Evolutionary conservation across 352 stramenopile genomes (phyloP).

Genomic region (Saprolegnia parasitica): DNA sequence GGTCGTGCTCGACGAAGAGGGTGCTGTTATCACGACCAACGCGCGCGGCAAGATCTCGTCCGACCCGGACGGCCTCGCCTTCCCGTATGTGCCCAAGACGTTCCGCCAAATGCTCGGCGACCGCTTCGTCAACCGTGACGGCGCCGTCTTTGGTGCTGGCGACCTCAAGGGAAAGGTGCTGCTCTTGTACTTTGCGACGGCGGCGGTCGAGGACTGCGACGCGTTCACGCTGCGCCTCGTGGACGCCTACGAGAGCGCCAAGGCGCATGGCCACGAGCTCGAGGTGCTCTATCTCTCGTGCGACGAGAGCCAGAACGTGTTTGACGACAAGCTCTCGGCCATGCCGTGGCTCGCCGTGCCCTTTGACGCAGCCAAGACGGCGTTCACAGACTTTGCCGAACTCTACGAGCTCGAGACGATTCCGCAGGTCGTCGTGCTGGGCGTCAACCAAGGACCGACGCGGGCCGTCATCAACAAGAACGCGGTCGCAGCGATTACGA

Average conservation of each 20-base stretch:
- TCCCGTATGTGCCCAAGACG: conserved; percentile 19
- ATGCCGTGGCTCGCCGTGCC: conserved; percentile 26
- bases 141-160: not conserved
- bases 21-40: conserved; percentile 70
- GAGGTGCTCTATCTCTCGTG: conserved; percentile 7
- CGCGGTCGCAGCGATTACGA: not conserved
- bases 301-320: not conserved
- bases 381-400: conserved; percentile 6
- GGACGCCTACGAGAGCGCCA: conserved; percentile 48
- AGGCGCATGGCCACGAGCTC: not conserved
- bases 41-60: conserved; percentile 66
- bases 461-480: conserved; percentile 23
- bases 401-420: conserved; percentile 19
- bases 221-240: conserved; percentile 60
- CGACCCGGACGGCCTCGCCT: not conserved
- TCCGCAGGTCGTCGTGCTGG: conserved; percentile 21
- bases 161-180: conserved; percentile 35
- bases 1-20: conserved; percentile 81
- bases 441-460: conserved; percentile 4
- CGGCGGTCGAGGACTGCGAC: conserved; percentile 51
- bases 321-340: too few relatives aligned
- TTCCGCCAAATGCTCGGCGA: conserved; percentile 4
- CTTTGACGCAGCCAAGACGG: conserved; percentile 13
- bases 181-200: conserved; percentile 63
- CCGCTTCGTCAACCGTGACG: not conserved